Evolutionary conservation across 1,284 basidiomycete species (phyloP).

Genomic region (Phaffia rhodozyma): DNA sequence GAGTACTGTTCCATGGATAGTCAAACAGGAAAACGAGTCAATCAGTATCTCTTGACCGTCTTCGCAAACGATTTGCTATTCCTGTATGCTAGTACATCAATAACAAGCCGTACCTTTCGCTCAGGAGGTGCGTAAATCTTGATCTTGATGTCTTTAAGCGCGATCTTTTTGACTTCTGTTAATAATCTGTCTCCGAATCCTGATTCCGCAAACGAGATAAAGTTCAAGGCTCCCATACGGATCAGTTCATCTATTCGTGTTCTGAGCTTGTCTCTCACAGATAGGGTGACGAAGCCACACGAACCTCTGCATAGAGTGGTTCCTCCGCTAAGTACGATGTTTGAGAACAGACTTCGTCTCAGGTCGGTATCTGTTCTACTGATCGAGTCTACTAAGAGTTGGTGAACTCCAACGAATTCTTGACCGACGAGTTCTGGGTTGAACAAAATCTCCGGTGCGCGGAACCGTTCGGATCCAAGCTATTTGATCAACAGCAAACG

Average conservation of each 20-base stretch:
- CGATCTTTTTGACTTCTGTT: slow-evolving; percentile 89
- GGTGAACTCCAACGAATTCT: slow-evolving; percentile 90
- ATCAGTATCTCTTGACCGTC: neutral
- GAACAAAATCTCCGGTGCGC: slow-evolving; percentile 95
- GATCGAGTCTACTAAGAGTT: slow-evolving; percentile 43
- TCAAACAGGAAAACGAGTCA: neutral
- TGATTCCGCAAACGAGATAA: slow-evolving; percentile 30
- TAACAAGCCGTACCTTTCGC: slow-evolving; percentile 48
- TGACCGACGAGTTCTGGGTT: slow-evolving; percentile 93
- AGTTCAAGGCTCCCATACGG: neutral
- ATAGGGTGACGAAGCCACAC: slow-evolving; percentile 21
- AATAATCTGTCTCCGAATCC: slow-evolving; percentile 93
- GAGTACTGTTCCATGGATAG: slow-evolving; percentile 49
- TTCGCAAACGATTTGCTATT: neutral
- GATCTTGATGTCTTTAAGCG: slow-evolving; percentile 95
- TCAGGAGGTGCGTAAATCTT: slow-evolving; percentile 99
- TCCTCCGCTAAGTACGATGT: slow-evolving; percentile 92
- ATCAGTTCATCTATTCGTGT: neutral
- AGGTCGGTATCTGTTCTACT: slow-evolving; percentile 56
- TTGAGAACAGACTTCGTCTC: slow-evolving; percentile 87
- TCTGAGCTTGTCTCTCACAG: neutral
- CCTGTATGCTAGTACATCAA: neutral
- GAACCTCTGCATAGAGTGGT: slow-evolving; percentile 84
- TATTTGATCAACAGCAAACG: slow-evolving; percentile 32
- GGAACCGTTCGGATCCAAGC: slow-evolving; percentile 90